phyloP scores from a whole-genome alignment of 1,284 basidiomycete species.

The Trametes versicolor region DNA sequence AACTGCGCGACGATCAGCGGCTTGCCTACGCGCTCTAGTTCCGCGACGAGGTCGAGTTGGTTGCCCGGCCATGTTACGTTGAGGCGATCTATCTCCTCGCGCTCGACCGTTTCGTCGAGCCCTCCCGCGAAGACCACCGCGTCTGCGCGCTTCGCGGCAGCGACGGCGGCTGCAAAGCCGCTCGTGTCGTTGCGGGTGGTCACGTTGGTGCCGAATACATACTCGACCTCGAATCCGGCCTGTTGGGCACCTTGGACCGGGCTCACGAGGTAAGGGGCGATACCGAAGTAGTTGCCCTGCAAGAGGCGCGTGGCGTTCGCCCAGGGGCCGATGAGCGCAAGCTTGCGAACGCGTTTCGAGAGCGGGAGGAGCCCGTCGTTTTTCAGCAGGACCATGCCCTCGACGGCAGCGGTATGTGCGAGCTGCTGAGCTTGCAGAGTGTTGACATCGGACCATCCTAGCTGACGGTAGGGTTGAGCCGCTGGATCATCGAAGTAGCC shows the following conservation, averaged over 20 bases:
- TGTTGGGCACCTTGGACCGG: constrained; percentile 58
- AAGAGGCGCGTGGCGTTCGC: constrained; percentile 62
- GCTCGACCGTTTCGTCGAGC: constrained; percentile 61
- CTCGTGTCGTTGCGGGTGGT: constrained; percentile 48
- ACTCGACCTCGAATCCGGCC: constrained; percentile 57
- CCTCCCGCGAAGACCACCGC: constrained; percentile 56
- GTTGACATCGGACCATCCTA: constrained; percentile 59
- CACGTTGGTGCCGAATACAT: constrained; percentile 53
- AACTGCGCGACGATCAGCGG: constrained; percentile 64
- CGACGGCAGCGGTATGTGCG: constrained; percentile 58
- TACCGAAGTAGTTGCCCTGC: constrained; percentile 66
- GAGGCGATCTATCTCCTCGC: constrained; percentile 59
- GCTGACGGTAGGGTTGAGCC: constrained; percentile 59
- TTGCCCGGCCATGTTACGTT: constrained; percentile 64
- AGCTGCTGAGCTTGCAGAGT: constrained; percentile 57
- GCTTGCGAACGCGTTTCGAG: constrained; percentile 49
- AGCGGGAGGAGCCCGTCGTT: constrained; percentile 65
- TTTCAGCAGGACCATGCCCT: constrained; percentile 64
- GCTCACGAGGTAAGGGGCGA: constrained; percentile 62
- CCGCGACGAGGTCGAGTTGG: constrained; percentile 59
- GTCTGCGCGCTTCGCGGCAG: constrained; percentile 42
- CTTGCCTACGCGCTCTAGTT: constrained; percentile 56
- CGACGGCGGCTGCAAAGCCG: constrained; percentile 53
- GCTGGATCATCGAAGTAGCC: constrained; percentile 64
- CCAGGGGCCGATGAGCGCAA: constrained; percentile 65